A percentile compares a stretch with the other conserved stretches of the same genome.
phyloP scores from a whole-genome alignment of 768 basidiomycete genomes.

The Sporobolomyces roseus region DNA sequence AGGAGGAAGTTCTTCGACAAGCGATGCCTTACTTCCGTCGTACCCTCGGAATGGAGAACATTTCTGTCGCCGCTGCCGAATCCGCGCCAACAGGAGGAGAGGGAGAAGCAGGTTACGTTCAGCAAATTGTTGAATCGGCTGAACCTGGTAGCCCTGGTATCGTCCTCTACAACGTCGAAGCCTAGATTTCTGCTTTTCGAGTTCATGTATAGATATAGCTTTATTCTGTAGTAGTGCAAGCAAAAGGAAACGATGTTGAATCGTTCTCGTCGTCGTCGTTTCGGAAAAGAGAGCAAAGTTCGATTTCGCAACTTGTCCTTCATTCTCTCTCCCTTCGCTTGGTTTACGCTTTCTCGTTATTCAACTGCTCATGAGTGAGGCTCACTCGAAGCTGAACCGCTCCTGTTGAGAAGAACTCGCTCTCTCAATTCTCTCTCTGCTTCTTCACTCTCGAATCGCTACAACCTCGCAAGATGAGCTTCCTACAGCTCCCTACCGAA shows the following conservation, averaged over 20 bases:
- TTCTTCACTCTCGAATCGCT: too few species aligned
- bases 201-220: background rate
- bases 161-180: conserved; percentile 66
- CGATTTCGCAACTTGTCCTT: background rate
- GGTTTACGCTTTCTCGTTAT: too few species aligned
- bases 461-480: too few species aligned
- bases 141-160: conserved; percentile 84
- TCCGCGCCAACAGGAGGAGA: conserved; percentile 58
- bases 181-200: background rate
- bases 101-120: conserved; percentile 60
- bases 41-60: conserved; percentile 47
- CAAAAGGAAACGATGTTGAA: background rate
- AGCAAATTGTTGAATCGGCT: conserved; percentile 70
- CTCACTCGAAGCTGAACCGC: too few species aligned
- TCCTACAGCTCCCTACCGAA: too few species aligned
- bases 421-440: too few species aligned
- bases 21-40: conserved; percentile 77
- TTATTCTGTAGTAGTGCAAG: background rate
- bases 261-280: background rate
- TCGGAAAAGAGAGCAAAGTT: background rate
- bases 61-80: conserved; percentile 59
- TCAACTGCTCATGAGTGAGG: too few species aligned
- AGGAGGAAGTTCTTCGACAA: conserved; percentile 65
- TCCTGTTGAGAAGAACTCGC: too few species aligned
- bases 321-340: too few species aligned